Base-by-base conservation (phyloP, 306 rosid genomes). In the Fragaria vesca region DNA sequence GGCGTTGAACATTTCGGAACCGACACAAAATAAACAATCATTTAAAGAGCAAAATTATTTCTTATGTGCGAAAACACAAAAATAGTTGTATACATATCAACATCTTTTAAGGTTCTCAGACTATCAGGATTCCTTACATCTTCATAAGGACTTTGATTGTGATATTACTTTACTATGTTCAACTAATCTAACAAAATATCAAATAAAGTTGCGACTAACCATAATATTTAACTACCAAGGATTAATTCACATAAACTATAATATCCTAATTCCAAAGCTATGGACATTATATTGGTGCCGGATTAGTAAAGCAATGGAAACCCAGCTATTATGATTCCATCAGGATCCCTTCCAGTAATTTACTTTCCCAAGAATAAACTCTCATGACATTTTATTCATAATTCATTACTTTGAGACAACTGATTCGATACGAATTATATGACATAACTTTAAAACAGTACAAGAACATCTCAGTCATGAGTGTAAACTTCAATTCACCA, bases 391-490 rank as follows among this genome's bases (percentile, higher is more conserved):
- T 60, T 60, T 17, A 45, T 9, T 30, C 11, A 9, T 43, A 17
- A 45, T 17, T 45, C 6, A 15, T 46, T 28, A 61, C 45, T 61
- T 24, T 17, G 45, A 74, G 62, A 61, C 45, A 60, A 43, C 2
- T 54, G 47, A 52, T 78, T 48, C 65, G 65, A 58, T 17, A 4
- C 4, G 12, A 55, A 28, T n/a, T 12, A 55, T 67, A 71, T 67
- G 78, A 48, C 52, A 74, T 74, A 73, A 63, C 73, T 79, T 55
- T 51, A 79, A 72, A 78, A 30, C 28, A 40, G 45, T 24, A 70
- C 11, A 76, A 20, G 77, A 78, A 66, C 67, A 87, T 68, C 34
- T 71, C 61, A 78, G 13, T 54, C 81, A 48, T 61, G 46, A 78
- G 73, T 60, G 69, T 72, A 71, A 28, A 58, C 30, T 43, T 58